Base-by-base conservation (phyloP, 805 yeast genomes). In the Pachysolen tannophilus region DNA sequence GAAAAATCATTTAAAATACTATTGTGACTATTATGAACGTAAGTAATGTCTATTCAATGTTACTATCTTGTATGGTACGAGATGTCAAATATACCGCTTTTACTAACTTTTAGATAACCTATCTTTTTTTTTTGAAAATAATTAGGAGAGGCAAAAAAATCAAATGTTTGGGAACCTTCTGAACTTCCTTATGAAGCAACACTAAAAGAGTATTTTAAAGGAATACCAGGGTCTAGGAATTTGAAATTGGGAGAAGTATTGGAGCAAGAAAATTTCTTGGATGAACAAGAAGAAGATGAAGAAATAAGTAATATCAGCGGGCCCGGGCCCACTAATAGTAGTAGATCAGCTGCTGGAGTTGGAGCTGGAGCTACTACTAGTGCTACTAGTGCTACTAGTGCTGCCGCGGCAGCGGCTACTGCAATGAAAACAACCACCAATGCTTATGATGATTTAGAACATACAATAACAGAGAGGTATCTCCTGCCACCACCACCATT, bases 21-120 rank as follows among this genome's bases (percentile, higher is more conserved):
- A 81, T 33, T 76, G 86, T 40, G 82, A 80, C 38, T 85, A 83
- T 60, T 86, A 82, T 51, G 83, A 82, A 46, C 58, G 65, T 48
- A 50, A 45, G 58, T 36, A 25, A 34, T 14, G 11, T 30, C 26
- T 26, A n/a, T 15, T 16, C 14, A 10, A 18, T 35, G 32, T 33
- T 35, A 36, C 35, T 33, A 23, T 6, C 14, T n/a, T n/a, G n/a
- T n/a, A n/a, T n/a, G n/a, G n/a, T n/a, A n/a, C n/a, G n/a, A n/a
- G n/a, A n/a, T n/a, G n/a, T n/a, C n/a, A n/a, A n/a, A 24, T n/a
- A 19, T 18, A n/a, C n/a, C n/a, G n/a, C n/a, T n/a, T n/a, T n/a
- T n/a, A n/a, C n/a, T n/a, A n/a, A n/a, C n/a, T n/a, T n/a, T n/a
- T n/a, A n/a, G n/a, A n/a, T n/a, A n/a, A n/a, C n/a, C n/a, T n/a